Percentiles rank a stretch among this genome's conserved stretches.
Conservation (phyloP, 2,329 filamentous ascomycete species). For the Neopestalotiopsis sp. region DNA sequence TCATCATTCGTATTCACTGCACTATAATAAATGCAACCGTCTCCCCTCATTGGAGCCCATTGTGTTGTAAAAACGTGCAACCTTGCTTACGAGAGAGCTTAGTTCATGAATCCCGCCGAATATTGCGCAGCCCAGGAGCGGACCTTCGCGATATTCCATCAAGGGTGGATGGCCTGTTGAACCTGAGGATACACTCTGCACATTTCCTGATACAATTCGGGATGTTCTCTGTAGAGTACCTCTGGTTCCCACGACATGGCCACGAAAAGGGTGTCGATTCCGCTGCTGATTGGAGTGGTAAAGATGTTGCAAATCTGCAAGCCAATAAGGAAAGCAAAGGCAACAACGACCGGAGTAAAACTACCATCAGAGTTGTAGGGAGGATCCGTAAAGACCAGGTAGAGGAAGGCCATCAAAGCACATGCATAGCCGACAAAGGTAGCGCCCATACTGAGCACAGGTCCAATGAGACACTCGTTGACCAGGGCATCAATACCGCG, state of each 20-base stretch:
- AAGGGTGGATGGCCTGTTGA: slow-evolving; percentile 77
- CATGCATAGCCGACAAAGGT: slow-evolving; percentile 85
- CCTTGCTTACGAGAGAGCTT: neutral
- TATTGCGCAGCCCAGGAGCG: neutral
- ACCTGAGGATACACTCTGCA: slow-evolving; percentile 83
- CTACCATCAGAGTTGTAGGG: slow-evolving; percentile 71
- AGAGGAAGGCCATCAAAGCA: slow-evolving; percentile 83
- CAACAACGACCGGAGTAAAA: slow-evolving; percentile 68
- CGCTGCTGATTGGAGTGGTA: slow-evolving; percentile 83
- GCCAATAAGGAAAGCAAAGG: slow-evolving; percentile 78
- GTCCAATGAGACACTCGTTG: slow-evolving; percentile 84
- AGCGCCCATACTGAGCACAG: slow-evolving; percentile 59
- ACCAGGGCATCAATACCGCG: slow-evolving; percentile 89
- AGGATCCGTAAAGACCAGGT: slow-evolving; percentile 81
- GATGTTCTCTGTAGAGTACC: slow-evolving; percentile 80
- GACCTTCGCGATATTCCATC: neutral
- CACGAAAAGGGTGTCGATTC: slow-evolving; percentile 92
- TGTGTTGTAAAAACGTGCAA: neutral
- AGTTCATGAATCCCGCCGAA: neutral
- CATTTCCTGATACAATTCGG: slow-evolving; percentile 81
- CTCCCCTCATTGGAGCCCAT: neutral
- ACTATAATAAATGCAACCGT: neutral
- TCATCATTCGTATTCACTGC: slow-evolving; percentile 1
- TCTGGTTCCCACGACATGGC: slow-evolving; percentile 72
- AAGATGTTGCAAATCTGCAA: slow-evolving; percentile 90